A percentile compares a stretch with the other conserved stretches of the same genome.
phyloP scores from a whole-genome alignment of 805 yeast species.

The Alloascoidea africana region DNA sequence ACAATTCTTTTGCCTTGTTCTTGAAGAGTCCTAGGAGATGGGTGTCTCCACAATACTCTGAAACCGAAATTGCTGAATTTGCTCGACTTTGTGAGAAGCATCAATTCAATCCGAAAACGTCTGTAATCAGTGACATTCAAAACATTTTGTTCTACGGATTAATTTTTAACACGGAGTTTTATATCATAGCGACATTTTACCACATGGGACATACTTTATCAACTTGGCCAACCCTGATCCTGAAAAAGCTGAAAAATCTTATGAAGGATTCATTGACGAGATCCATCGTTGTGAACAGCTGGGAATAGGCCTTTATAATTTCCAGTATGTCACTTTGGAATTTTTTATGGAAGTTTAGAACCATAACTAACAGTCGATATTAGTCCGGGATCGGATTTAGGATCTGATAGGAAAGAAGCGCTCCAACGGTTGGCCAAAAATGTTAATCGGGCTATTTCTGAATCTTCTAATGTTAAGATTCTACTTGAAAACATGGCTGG shows the following conservation, averaged over 20 bases:
- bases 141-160: not conserved
- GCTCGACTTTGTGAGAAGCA: constrained; percentile 41
- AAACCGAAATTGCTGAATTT: constrained; percentile 55
- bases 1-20: constrained; percentile 82
- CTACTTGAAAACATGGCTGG: constrained; percentile 98
- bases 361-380: no score
- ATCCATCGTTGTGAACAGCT: constrained; percentile 73
- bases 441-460: constrained; percentile 61
- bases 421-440: constrained; percentile 57
- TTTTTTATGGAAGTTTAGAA: not conserved
- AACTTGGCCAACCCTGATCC: constrained; percentile 84
- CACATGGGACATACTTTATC: constrained; percentile 91
- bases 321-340: constrained; percentile 29
- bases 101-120: constrained; percentile 53
- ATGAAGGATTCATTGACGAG: constrained; percentile 72
- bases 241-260: constrained; percentile 65
- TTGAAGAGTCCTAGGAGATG: constrained; percentile 83
- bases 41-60: constrained; percentile 66
- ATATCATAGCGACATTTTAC: constrained; percentile 44
- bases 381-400: constrained; percentile 63
- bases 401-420: constrained; percentile 53
- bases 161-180: constrained; percentile 3
- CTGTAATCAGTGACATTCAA: constrained; percentile 1
- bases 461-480: constrained; percentile 68
- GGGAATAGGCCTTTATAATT: constrained; percentile 74